phyloP scores from a whole-genome alignment of 1,139 yeast genomes.

The Geotrichum klebahnii region DNA sequence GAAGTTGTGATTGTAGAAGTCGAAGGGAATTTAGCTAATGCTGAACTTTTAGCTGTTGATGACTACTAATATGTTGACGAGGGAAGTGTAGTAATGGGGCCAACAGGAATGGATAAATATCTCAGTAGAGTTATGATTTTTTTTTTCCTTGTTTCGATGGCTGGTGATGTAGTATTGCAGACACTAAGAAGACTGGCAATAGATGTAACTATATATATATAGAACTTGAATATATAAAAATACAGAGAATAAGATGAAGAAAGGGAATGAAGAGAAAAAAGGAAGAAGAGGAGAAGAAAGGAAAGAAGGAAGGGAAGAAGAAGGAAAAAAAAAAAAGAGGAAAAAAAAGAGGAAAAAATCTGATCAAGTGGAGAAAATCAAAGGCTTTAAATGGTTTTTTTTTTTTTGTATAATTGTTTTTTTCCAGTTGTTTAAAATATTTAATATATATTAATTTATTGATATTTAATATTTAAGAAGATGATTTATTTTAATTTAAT shows the following conservation, averaged over 20 bases:
- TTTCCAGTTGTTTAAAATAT: neutral
- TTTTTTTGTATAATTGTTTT: neutral
- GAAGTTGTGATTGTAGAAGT: no score
- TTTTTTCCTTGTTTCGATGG: no score
- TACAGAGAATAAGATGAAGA: neutral
- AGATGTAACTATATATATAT: no score
- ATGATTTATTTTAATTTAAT: no score
- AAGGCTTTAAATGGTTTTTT: conserved; percentile 3
- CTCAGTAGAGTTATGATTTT: no score
- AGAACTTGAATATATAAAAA: neutral
- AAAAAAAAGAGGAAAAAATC: conserved; percentile 5
- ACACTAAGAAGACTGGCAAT: neutral
- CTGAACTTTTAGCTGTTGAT: no score
- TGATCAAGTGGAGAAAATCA: conserved; percentile 1
- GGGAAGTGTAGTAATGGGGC: no score
- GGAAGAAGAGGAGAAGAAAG: no score
- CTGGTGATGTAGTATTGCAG: no score
- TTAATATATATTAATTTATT: neutral
- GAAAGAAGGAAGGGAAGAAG: conserved; percentile 1
- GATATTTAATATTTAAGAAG: neutral
- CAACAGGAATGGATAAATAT: no score
- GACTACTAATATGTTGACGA: no score
- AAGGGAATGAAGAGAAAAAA: neutral
- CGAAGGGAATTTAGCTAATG: no score
- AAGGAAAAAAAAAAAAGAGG: conserved; percentile 4